Evolutionary conservation across 495 filamentous ascomycete species (phyloP).

Genomic region (Neurospora sp.): DNA sequence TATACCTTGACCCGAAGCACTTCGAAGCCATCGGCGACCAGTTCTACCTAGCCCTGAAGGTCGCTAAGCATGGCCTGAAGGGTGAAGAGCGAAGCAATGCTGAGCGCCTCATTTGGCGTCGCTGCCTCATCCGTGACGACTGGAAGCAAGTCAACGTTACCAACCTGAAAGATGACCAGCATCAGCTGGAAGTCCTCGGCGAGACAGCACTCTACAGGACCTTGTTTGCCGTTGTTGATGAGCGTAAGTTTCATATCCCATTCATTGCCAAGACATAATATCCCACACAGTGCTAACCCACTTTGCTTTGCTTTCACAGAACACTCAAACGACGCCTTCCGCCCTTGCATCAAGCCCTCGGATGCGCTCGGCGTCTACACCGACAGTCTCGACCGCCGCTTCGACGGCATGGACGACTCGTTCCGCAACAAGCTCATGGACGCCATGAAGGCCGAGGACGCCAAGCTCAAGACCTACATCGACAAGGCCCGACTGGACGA

Average conservation of each 20-base stretch:
- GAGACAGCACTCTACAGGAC: conserved; percentile 42
- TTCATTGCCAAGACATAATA: not conserved
- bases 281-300: conserved; percentile 8
- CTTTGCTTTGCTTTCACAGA: conserved; percentile 3
- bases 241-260: conserved; percentile 27
- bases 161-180: conserved; percentile 39
- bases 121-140: conserved; percentile 68
- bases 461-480: conserved; percentile 39
- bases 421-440: conserved; percentile 41
- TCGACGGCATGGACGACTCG: conserved; percentile 33
- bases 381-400: conserved; percentile 44
- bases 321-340: conserved; percentile 25
- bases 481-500: conserved; percentile 50
- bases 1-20: conserved; percentile 36
- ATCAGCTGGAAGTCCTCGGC: conserved; percentile 34
- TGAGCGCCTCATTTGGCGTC: conserved; percentile 72
- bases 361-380: conserved; percentile 45
- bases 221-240: conserved; percentile 32
- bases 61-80: conserved; percentile 47
- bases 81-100: conserved; percentile 43
- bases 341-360: conserved; percentile 34
- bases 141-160: conserved; percentile 55
- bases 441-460: conserved; percentile 47
- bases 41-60: conserved; percentile 64
- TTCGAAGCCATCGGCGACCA: conserved; percentile 34